Conservation (phyloP, 495 filamentous ascomycete genomes). For the Hyphodiscus hymeniophilus region DNA sequence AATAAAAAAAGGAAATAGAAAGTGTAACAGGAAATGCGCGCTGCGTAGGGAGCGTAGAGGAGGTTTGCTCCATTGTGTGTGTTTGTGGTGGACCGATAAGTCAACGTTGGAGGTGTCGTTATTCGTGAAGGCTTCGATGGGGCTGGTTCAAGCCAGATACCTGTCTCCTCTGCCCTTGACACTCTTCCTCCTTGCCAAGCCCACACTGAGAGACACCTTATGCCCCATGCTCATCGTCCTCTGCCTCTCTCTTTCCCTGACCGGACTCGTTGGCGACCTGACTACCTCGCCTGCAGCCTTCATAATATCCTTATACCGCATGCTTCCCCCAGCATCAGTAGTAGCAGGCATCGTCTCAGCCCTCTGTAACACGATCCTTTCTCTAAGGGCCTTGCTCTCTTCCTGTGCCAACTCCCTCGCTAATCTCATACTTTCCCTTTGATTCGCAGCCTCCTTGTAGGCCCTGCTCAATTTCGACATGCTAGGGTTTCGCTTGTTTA, state of each 20-base stretch:
- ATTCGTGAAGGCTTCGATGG: too few relatives aligned
- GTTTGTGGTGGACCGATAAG: too few relatives aligned
- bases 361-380: background rate
- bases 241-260: background rate
- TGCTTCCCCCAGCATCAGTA: slow-evolving; percentile 1
- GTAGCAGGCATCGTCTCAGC: background rate
- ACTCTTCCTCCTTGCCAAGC: slow-evolving; percentile 14
- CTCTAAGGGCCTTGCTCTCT: background rate
- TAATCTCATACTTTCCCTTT: background rate
- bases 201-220: background rate
- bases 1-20: too few relatives aligned
- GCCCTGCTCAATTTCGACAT: slow-evolving; percentile 14
- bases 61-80: too few relatives aligned
- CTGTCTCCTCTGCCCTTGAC: background rate
- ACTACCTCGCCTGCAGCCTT: background rate
- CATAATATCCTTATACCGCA: slow-evolving; percentile 16
- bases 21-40: too few relatives aligned
- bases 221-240: background rate
- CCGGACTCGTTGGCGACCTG: background rate
- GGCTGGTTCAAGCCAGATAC: background rate
- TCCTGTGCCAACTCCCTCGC: background rate
- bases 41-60: too few relatives aligned
- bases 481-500: slow-evolving; percentile 12
- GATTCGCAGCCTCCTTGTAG: slow-evolving; percentile 3
- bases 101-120: too few relatives aligned